phyloP scores from a whole-genome alignment of 768 basidiomycete species.

The Tulasnella sp. region DNA sequence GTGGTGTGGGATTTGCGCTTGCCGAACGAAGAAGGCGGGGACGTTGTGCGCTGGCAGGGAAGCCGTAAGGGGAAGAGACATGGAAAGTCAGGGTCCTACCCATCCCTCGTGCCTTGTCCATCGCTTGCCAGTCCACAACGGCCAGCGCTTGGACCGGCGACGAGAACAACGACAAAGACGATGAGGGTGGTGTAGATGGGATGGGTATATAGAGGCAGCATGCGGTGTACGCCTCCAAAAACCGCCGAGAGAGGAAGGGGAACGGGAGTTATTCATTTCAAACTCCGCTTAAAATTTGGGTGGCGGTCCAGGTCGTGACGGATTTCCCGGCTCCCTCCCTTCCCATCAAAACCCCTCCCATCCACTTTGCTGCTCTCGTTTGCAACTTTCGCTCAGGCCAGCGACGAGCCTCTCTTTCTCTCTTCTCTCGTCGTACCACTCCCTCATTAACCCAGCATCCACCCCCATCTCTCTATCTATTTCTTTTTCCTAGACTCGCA shows the following conservation, averaged over 20 bases:
- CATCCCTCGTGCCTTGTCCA: not conserved
- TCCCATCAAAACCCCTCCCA: constrained; percentile 1
- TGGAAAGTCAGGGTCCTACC: not conserved
- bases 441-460: not conserved
- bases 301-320: not conserved
- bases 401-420: constrained; percentile 14
- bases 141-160: not conserved
- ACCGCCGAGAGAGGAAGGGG: not conserved
- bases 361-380: not conserved
- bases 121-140: not conserved
- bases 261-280: not conserved
- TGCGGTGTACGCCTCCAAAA: not conserved
- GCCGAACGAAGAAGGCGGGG: not conserved
- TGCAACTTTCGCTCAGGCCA: constrained; percentile 21
- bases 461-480: not conserved
- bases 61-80: not conserved
- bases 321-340: not conserved
- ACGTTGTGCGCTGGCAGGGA: not conserved
- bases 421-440: constrained; percentile 1
- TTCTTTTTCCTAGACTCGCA: not conserved
- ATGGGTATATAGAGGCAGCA: not conserved
- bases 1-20: not conserved
- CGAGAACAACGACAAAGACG: not conserved
- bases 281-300: constrained; percentile 11
- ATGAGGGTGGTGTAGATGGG: not conserved